Evolutionary conservation across 2,329 filamentous ascomycete species (phyloP).

Genomic region (Alternaria consortialis): DNA sequence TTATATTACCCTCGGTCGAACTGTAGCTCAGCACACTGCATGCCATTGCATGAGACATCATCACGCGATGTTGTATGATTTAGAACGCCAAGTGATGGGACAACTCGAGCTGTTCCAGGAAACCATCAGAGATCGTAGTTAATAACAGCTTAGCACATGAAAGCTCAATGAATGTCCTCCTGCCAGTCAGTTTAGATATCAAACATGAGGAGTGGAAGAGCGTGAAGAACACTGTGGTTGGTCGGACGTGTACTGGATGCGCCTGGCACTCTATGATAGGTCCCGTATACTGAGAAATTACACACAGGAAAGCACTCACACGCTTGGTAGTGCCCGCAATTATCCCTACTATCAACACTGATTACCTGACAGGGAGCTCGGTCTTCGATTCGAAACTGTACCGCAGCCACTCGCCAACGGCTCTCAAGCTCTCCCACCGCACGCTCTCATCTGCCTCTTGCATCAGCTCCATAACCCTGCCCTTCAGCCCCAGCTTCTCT

Average conservation of each 20-base stretch:
- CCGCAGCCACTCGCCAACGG: constrained; percentile 79
- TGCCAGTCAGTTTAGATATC: neutral
- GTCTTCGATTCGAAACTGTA: constrained; percentile 63
- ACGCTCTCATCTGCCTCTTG: constrained; percentile 86
- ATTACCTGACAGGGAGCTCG: constrained; percentile 42
- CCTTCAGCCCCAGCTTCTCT: constrained; percentile 86
- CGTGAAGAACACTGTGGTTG: neutral
- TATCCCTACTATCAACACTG: neutral
- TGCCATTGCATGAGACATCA: neutral
- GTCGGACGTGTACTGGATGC: constrained; percentile 8
- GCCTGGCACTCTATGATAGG: constrained; percentile 7
- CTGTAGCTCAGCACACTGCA: no score
- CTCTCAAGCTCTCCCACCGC: constrained; percentile 89
- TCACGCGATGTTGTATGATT: neutral
- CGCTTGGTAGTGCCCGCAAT: constrained; percentile 3
- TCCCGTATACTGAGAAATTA: constrained; percentile 8
- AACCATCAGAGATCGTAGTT: neutral
- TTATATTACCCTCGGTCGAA: no score
- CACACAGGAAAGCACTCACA: constrained; percentile 8
- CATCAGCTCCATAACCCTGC: constrained; percentile 92
- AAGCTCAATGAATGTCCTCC: neutral
- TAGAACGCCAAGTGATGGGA: neutral
- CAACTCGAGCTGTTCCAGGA: neutral
- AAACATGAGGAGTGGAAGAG: neutral
- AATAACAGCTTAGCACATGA: neutral